These are phyloP conservation scores for Verticillium dahliae DNA, from an alignment of 2,329 filamentous ascomycete species.

Conservation along the genomic window DNA sequence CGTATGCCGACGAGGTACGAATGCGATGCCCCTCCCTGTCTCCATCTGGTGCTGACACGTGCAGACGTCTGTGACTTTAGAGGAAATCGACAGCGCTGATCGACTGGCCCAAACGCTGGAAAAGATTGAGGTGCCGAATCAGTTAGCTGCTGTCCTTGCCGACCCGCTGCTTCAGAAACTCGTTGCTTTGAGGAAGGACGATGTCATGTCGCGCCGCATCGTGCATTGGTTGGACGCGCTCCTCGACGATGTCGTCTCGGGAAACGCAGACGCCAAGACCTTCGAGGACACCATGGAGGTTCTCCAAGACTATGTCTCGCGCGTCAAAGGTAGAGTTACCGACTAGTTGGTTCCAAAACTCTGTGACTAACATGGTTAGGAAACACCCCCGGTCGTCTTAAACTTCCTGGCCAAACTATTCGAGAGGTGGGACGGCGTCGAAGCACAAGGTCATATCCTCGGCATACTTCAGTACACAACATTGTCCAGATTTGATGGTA, in stretches of 20 bases:
- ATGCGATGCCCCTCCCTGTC: neutral
- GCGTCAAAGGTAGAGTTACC: conserved; percentile 45
- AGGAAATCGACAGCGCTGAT: conserved; percentile 68
- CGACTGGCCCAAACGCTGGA: conserved; percentile 69
- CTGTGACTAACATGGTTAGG: conserved; percentile 6
- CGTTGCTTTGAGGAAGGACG: conserved; percentile 55
- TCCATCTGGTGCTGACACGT: conserved; percentile 3
- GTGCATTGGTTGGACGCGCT: conserved; percentile 53
- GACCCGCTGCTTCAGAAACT: conserved; percentile 77
- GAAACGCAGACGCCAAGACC: conserved; percentile 39
- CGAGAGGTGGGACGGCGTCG: conserved; percentile 54
- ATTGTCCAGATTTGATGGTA: conserved; percentile 50
- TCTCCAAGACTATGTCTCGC: conserved; percentile 47
- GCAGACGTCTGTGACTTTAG: conserved; percentile 58
- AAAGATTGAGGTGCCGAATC: conserved; percentile 73
- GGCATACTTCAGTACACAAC: conserved; percentile 51
- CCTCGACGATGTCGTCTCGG: conserved; percentile 47
- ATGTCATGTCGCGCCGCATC: conserved; percentile 43
- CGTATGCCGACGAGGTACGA: conserved; percentile 60
- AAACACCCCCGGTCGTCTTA: conserved; percentile 36
- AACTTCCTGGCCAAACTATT: conserved; percentile 48
- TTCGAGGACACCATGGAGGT: conserved; percentile 49
- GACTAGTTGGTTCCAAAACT: neutral
- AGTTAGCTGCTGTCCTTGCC: conserved; percentile 68
- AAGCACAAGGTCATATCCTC: conserved; percentile 46